Evolutionary conservation across 805 yeast species (phyloP).

Genomic region (Myxozyma mucilagina): DNA sequence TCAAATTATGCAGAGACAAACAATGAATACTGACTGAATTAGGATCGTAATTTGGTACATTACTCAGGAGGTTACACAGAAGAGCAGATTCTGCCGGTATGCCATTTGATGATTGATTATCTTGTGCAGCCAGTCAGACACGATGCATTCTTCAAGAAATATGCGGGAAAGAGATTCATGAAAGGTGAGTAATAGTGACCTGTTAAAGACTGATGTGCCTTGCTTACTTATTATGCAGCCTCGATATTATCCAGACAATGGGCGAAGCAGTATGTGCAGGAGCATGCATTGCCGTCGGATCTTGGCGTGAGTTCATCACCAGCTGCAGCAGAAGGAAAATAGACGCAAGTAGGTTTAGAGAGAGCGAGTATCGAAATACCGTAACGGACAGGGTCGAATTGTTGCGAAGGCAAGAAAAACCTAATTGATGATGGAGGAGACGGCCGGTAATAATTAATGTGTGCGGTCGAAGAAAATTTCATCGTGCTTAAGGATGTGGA

Average conservation of each 20-base stretch:
- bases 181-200: slow-evolving; percentile 45
- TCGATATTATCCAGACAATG: slow-evolving; percentile 41
- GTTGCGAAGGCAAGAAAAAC: no score
- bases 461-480: no score
- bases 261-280: slow-evolving; percentile 36
- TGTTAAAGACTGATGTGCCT: slow-evolving; percentile 27
- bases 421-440: no score
- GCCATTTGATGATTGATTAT: slow-evolving; percentile 74
- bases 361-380: background rate
- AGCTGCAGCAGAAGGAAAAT: slow-evolving; percentile 4
- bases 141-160: slow-evolving; percentile 91
- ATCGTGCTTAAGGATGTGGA: no score
- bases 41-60: slow-evolving; percentile 86
- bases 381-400: no score
- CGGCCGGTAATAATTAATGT: no score
- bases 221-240: slow-evolving; percentile 31
- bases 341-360: background rate
- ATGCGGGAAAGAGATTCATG: slow-evolving; percentile 84
- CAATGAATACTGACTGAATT: slow-evolving; percentile 35
- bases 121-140: slow-evolving; percentile 71
- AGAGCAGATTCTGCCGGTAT: slow-evolving; percentile 67
- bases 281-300: slow-evolving; percentile 14
- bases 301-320: background rate
- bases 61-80: slow-evolving; percentile 89
- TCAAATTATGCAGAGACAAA: background rate